These are phyloP conservation scores for Aquilaria agallochum DNA, from an alignment of 441 rosid species.

Conservation along the genomic window DNA sequence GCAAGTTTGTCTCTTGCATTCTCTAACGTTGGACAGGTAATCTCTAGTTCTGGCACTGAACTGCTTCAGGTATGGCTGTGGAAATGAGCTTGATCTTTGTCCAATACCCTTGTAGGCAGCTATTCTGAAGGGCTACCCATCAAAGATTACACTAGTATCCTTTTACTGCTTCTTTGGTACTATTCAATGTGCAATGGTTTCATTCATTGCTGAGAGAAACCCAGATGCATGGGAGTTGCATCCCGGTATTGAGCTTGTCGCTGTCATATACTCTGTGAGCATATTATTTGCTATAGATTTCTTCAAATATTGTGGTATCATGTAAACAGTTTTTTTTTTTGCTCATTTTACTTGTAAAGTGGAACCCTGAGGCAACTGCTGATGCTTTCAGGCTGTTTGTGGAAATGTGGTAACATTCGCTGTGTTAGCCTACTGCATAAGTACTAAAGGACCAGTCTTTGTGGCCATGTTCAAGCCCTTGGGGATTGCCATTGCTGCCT, in stretches of 20 bases:
- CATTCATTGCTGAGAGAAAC: conserved; percentile 36
- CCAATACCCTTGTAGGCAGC: conserved; percentile 31
- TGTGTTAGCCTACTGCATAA: conserved; percentile 39
- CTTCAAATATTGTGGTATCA: background rate
- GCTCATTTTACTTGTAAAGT: no score
- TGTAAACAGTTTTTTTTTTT: background rate
- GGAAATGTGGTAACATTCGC: conserved; percentile 33
- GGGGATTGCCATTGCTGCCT: conserved; percentile 44
- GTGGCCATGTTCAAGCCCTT: conserved; percentile 58
- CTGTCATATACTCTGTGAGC: conserved; percentile 41
- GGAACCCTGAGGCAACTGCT: no score
- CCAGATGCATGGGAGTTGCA: conserved; percentile 44
- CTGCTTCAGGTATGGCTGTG: no score
- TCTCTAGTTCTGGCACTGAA: no score
- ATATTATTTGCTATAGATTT: background rate
- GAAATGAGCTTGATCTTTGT: background rate
- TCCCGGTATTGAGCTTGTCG: conserved; percentile 28
- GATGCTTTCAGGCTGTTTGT: conserved; percentile 31
- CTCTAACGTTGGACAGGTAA: conserved; percentile 30
- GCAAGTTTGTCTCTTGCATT: conserved; percentile 29
- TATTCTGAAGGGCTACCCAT: conserved; percentile 38
- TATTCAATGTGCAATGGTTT: conserved; percentile 37
- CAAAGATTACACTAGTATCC: conserved; percentile 36
- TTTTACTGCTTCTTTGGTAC: conserved; percentile 47
- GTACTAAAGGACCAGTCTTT: conserved; percentile 50